Conservation (phyloP, 495 filamentous ascomycete genomes). For the Staphylotrichum longicolle region DNA sequence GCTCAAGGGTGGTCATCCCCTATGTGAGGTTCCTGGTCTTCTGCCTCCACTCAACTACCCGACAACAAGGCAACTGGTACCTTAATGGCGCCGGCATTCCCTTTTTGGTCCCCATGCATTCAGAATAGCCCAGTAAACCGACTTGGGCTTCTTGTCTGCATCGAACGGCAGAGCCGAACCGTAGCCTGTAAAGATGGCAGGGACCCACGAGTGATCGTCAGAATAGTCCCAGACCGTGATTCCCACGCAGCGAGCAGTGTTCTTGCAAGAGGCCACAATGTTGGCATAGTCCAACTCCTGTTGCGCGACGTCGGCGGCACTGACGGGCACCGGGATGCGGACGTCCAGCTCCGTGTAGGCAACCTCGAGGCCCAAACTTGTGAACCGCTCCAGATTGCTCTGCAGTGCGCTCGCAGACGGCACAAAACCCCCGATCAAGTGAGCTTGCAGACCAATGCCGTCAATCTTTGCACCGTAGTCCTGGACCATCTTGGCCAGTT, state of each 20-base stretch:
- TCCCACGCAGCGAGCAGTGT: slow-evolving; percentile 58
- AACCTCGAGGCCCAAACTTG: slow-evolving; percentile 54
- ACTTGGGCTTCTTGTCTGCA: no score
- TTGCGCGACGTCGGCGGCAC: slow-evolving; percentile 45
- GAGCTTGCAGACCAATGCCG: slow-evolving; percentile 62
- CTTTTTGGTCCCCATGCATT: no score
- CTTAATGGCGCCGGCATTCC: no score
- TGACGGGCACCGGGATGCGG: slow-evolving; percentile 36
- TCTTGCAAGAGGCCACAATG: slow-evolving; percentile 47
- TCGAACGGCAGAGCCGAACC: no score
- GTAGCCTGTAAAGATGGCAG: no score
- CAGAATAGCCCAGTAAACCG: no score
- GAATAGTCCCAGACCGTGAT: slow-evolving; percentile 64
- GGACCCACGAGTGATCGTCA: slow-evolving; percentile 56
- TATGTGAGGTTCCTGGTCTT: no score
- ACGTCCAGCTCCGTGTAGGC: slow-evolving; percentile 63
- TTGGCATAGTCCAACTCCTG: slow-evolving; percentile 41
- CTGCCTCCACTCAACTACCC: no score
- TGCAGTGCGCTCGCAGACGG: slow-evolving; percentile 42
- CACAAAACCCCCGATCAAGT: slow-evolving; percentile 57
- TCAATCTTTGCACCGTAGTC: slow-evolving; percentile 56
- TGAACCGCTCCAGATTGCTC: slow-evolving; percentile 45
- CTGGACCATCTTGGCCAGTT: slow-evolving; percentile 53
- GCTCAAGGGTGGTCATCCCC: no score
- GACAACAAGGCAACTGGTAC: no score